Evolutionary conservation across 2,329 filamentous ascomycete genomes (phyloP).

Genomic region (Aspergillus brasiliensis): DNA sequence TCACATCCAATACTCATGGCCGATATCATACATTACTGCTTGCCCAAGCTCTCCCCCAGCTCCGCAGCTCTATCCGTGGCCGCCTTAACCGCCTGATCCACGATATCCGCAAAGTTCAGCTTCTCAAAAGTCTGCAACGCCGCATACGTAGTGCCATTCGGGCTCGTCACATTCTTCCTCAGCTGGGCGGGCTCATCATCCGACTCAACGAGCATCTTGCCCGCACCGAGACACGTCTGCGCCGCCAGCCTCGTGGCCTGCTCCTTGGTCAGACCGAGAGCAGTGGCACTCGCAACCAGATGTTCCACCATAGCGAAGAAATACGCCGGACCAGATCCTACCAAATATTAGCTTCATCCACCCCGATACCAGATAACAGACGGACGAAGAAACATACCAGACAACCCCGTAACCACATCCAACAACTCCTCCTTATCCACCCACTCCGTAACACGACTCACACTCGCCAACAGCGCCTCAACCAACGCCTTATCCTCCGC

Average conservation of each 20-base stretch:
- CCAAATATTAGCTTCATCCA: neutral
- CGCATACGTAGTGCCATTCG: conserved; percentile 38
- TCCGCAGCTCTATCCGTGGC: conserved; percentile 35
- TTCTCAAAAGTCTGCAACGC: conserved; percentile 36
- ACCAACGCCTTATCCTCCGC: conserved; percentile 35
- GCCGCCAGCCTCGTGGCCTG: conserved; percentile 37
- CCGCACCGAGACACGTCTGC: conserved; percentile 39
- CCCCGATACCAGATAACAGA: neutral
- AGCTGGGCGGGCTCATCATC: conserved; percentile 33
- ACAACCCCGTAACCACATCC: conserved; percentile 41
- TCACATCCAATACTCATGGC: no score
- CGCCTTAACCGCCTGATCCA: conserved; percentile 36
- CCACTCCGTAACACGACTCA: conserved; percentile 39
- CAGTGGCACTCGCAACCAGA: conserved; percentile 34
- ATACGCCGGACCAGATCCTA: conserved; percentile 40
- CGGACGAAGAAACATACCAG: conserved; percentile 29
- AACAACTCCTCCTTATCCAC: conserved; percentile 36
- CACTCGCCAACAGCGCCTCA: conserved; percentile 30
- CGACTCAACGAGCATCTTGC: conserved; percentile 38
- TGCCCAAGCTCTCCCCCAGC: conserved; percentile 29
- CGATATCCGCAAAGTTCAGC: conserved; percentile 31
- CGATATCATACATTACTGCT: neutral
- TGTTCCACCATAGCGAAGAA: conserved; percentile 43
- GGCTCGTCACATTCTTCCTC: conserved; percentile 40
- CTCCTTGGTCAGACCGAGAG: conserved; percentile 34